phyloP scores from a whole-genome alignment of 371 early-diverging fungal species.

The Saksenaea vasiformis region DNA sequence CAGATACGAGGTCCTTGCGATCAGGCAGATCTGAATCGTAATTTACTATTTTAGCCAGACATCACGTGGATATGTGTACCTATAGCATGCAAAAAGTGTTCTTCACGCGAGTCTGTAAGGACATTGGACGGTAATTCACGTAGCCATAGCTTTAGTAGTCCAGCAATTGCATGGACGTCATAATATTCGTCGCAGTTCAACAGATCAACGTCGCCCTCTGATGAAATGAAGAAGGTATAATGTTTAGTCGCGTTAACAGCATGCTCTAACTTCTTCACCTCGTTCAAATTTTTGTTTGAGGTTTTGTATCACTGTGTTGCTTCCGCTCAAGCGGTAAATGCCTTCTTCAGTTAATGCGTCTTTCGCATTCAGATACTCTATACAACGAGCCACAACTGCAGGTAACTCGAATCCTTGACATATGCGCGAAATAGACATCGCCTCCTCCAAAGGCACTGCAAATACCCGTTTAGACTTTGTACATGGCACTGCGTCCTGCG shows the following conservation, averaged over 20 bases:
- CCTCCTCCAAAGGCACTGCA: constrained; percentile 38
- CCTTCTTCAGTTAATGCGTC: constrained; percentile 80
- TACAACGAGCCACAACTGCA: constrained; percentile 78
- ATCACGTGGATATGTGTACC: constrained; percentile 18
- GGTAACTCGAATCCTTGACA: constrained; percentile 55
- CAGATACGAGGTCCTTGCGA: constrained; percentile 71
- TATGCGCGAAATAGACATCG: constrained; percentile 20
- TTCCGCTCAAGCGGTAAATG: constrained; percentile 80
- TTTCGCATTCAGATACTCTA: constrained; percentile 80
- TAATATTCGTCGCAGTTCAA: constrained; percentile 41
- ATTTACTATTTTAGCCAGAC: not conserved
- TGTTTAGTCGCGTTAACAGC: not conserved
- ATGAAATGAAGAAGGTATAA: not conserved
- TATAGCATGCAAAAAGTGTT: constrained; percentile 62
- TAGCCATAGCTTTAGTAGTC: constrained; percentile 79
- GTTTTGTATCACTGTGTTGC: constrained; percentile 54
- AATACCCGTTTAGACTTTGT: constrained; percentile 43
- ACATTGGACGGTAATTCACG: constrained; percentile 76
- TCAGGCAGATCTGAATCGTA: constrained; percentile 65
- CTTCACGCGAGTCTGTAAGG: constrained; percentile 67
- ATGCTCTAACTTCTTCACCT: constrained; percentile 13
- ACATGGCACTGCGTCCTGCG: not conserved
- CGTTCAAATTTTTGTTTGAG: constrained; percentile 71
- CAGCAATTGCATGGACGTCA: constrained; percentile 82
- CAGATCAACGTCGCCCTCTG: constrained; percentile 64